Conservation (phyloP, 352 stramenopile species). For the Phytophthora fragariaefolia region DNA sequence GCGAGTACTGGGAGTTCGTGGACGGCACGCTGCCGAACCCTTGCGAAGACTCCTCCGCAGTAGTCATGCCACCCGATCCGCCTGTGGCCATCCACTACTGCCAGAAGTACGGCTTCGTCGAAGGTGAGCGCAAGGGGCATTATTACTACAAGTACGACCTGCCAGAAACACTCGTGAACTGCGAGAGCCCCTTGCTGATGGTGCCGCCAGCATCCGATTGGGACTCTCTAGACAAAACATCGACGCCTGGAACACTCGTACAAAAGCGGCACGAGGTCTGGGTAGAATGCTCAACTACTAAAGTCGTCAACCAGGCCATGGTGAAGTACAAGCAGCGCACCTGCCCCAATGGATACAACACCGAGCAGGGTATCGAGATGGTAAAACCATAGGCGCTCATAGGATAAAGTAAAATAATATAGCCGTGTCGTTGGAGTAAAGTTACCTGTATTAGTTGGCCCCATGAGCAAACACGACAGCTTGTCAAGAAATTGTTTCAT, state of each 20-base stretch:
- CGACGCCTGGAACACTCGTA: constrained; percentile 14
- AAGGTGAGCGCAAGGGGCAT: constrained; percentile 47
- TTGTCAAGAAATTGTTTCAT: constrained; percentile 27
- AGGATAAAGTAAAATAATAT: constrained; percentile 19
- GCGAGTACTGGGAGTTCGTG: constrained; percentile 59
- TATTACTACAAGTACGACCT: constrained; percentile 69
- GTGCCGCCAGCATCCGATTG: constrained; percentile 52
- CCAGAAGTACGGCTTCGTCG: constrained; percentile 56
- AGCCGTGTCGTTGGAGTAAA: constrained; percentile 9
- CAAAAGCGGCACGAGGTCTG: constrained; percentile 52
- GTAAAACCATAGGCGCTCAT: constrained; percentile 25
- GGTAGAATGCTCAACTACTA: constrained; percentile 50
- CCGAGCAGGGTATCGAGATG: constrained; percentile 47
- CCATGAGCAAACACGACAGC: constrained; percentile 16
- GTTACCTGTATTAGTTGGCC: constrained; percentile 3
- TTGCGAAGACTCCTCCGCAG: constrained; percentile 36
- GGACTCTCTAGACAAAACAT: constrained; percentile 29
- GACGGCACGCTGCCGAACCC: constrained; percentile 41
- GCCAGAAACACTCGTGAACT: constrained; percentile 52
- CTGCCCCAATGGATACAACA: constrained; percentile 56
- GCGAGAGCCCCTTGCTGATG: constrained; percentile 49
- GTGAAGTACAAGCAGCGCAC: constrained; percentile 52
- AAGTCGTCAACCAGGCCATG: constrained; percentile 56
- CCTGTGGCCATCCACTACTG: constrained; percentile 63
- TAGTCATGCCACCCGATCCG: constrained; percentile 49